Conservation (phyloP, 2,329 filamentous ascomycete species). For the Cladosporium colombiae region DNA sequence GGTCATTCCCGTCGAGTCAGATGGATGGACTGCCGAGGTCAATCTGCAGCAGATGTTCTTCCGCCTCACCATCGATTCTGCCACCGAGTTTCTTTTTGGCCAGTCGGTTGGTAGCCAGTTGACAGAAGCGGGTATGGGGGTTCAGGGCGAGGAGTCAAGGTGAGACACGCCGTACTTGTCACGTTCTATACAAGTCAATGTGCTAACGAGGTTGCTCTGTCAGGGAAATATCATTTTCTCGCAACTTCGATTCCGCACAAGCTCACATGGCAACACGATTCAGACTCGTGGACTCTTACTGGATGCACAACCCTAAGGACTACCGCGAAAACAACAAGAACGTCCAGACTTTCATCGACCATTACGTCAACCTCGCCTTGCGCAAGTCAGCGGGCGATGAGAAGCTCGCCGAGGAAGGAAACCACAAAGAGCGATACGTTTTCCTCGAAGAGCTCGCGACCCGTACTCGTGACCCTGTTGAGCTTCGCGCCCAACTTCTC, state of each 20-base stretch:
- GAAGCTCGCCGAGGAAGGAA: conserved; percentile 29
- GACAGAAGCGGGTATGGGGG: conserved; percentile 33
- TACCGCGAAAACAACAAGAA: conserved; percentile 43
- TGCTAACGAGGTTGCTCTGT: conserved; percentile 26
- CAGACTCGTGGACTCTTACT: conserved; percentile 41
- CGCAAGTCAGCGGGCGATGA: conserved; percentile 30
- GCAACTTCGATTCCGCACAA: conserved; percentile 47
- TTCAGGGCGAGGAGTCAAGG: conserved; percentile 23
- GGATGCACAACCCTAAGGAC: conserved; percentile 40
- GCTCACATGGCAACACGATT: conserved; percentile 39
- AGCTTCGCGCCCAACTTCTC: conserved; percentile 48
- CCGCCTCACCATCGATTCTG: conserved; percentile 52
- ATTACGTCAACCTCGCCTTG: conserved; percentile 49
- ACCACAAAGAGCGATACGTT: conserved; percentile 44
- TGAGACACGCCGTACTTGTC: conserved; percentile 2
- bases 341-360: conserved; percentile 47
- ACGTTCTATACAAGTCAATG: conserved; percentile 4
- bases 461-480: conserved; percentile 46
- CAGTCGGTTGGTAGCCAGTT: conserved; percentile 43
- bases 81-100: conserved; percentile 53
- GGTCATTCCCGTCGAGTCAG: conserved; percentile 31
- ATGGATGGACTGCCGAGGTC: conserved; percentile 36
- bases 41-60: conserved; percentile 48
- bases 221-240: conserved; percentile 42
- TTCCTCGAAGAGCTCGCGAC: conserved; percentile 51